Conservation (phyloP, 768 basidiomycete genomes). For the Dentipellis sp. region DNA sequence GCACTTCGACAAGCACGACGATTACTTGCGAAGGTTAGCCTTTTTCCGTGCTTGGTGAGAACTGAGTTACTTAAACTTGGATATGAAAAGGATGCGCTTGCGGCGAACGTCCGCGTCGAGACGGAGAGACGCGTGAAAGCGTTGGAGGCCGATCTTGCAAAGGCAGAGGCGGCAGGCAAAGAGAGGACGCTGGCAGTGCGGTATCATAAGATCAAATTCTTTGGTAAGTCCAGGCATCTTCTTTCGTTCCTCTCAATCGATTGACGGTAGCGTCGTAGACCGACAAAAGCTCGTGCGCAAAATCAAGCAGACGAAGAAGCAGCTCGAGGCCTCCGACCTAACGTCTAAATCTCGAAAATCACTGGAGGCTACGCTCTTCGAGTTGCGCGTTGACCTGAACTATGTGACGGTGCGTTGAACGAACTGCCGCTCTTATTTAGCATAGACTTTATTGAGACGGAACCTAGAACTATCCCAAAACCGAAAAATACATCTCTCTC, state of each 20-base stretch:
- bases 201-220: slow-evolving; percentile 93
- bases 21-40: slow-evolving; percentile 64
- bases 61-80: not conserved
- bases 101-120: slow-evolving; percentile 75
- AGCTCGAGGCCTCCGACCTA: slow-evolving; percentile 29
- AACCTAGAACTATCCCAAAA: slow-evolving; percentile 70
- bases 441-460: not conserved
- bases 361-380: slow-evolving; percentile 40
- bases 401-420: slow-evolving; percentile 63
- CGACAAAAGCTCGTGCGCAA: slow-evolving; percentile 79
- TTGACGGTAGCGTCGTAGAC: slow-evolving; percentile 36
- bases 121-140: slow-evolving; percentile 72
- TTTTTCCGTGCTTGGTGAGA: not conserved
- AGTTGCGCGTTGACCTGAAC: slow-evolving; percentile 80
- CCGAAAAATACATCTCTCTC: slow-evolving; percentile 82
- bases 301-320: slow-evolving; percentile 59
- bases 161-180: slow-evolving; percentile 51
- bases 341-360: slow-evolving; percentile 26
- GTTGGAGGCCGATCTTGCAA: slow-evolving; percentile 63
- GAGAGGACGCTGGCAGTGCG: slow-evolving; percentile 65
- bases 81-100: slow-evolving; percentile 56
- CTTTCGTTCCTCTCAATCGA: not conserved
- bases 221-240: slow-evolving; percentile 44
- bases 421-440: not conserved
- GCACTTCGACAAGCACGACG: slow-evolving; percentile 75